Evolutionary conservation across 2,329 filamentous ascomycete genomes (phyloP).

Genomic region (Hirsutella minnesotensis): DNA sequence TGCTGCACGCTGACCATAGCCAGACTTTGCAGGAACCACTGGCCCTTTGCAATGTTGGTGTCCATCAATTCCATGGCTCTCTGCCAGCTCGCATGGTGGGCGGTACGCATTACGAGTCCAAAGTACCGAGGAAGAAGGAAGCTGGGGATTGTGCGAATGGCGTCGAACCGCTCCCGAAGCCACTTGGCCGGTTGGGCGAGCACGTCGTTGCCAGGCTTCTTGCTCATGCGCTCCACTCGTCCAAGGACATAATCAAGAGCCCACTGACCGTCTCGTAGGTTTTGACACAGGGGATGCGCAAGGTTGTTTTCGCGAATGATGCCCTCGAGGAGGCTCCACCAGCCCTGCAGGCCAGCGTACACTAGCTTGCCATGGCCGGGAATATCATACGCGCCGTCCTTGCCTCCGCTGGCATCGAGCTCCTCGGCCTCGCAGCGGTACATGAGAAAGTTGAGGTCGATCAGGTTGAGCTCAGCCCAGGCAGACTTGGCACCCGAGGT

Average conservation of each 20-base stretch:
- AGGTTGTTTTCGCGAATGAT: slow-evolving; percentile 84
- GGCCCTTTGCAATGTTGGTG: slow-evolving; percentile 63
- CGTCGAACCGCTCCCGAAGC: slow-evolving; percentile 76
- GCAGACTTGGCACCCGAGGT: slow-evolving; percentile 70
- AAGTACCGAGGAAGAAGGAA: slow-evolving; percentile 93
- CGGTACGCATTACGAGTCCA: slow-evolving; percentile 74
- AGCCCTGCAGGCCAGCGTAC: slow-evolving; percentile 95
- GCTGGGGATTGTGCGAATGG: slow-evolving; percentile 71
- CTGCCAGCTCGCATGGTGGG: slow-evolving; percentile 74
- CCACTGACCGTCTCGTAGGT: slow-evolving; percentile 86
- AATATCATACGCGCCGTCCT: slow-evolving; percentile 81
- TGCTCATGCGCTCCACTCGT: slow-evolving; percentile 61
- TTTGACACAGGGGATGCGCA: slow-evolving; percentile 85
- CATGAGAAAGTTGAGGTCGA: slow-evolving; percentile 83
- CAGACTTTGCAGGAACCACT: slow-evolving; percentile 79
- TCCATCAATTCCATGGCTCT: slow-evolving; percentile 70
- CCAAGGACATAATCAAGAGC: slow-evolving; percentile 77
- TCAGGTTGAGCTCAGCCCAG: slow-evolving; percentile 61
- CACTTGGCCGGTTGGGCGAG: slow-evolving; percentile 60
- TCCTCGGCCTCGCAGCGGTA: slow-evolving; percentile 89
- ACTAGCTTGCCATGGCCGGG: slow-evolving; percentile 75
- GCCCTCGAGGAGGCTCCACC: slow-evolving; percentile 84
- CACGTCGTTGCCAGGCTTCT: slow-evolving; percentile 47
- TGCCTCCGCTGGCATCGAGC: slow-evolving; percentile 62
- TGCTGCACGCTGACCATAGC: slow-evolving; percentile 88